Base-by-base conservation (phyloP, 352 stramenopile species). In the Pythium volutum region DNA sequence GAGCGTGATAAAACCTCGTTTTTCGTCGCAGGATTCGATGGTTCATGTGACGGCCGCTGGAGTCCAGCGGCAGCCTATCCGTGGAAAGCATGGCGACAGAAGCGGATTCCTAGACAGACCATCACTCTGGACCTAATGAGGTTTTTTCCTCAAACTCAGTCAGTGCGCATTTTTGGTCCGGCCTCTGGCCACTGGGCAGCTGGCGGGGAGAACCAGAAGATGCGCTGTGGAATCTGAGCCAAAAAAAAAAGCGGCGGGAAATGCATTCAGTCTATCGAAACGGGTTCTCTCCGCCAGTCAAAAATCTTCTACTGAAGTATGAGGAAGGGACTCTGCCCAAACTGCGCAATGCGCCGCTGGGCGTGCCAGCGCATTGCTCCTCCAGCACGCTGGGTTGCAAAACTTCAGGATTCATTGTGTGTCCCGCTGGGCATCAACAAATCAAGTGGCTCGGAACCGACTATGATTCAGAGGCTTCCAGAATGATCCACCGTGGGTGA, bases 1-100 rank as follows among this genome's bases (percentile, higher is more conserved):
- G 9, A 23, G 22, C 8, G 31, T 36, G n/a, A 64, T 52, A 70
- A 70, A 70, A 70, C 63, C 63, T 70, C 55, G 22, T 29, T 41
- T n/a, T 23, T 38, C 22, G 38, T 26, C 31, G 12, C 8, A 34
- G 23, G 43, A 25, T 43, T 39, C n/a, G 20, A 27, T 23, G 14
- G 34, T 36, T n/a, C 22, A 45, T 51, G 58, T 59, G 48, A 64
- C 58, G 58, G 36, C 55, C 27, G 23, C 31, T 55, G 22, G 20
- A 46, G 5, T 20, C 27, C 27, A 10, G 8, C 15, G 57, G 42
- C 51, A 36, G 57, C 50, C 57, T 25, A 53, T 53, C 55, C 20
- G 31, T 22, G 22, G 46, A 52, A 22, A 36, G 38, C 31, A 56
- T 5, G 25, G 41, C 36, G 39, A 22, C 23, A 45, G n/a, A 45